Conservation (phyloP, 768 basidiomycete genomes). For the Lactarius psammicola region DNA sequence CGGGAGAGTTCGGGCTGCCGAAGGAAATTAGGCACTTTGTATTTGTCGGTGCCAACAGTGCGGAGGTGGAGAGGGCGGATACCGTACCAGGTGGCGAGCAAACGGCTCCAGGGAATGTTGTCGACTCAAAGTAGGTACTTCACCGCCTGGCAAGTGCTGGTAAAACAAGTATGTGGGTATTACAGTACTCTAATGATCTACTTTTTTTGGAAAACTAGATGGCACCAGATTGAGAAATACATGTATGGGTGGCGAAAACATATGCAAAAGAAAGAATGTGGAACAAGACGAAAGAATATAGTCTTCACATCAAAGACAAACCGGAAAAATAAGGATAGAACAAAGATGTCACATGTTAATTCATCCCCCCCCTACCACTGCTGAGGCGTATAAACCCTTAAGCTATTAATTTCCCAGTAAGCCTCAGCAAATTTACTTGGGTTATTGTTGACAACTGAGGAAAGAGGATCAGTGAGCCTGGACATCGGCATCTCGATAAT, state of each 20-base stretch:
- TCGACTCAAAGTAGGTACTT: too few relatives aligned
- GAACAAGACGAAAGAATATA: neutral
- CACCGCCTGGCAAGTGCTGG: neutral
- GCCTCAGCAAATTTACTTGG: constrained; percentile 58
- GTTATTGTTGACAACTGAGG: constrained; percentile 55
- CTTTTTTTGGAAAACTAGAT: neutral
- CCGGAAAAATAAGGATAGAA: neutral
- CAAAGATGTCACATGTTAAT: neutral
- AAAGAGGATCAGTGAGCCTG: neutral
- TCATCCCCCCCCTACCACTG: neutral
- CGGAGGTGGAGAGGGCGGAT: neutral
- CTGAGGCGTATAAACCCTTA: constrained; percentile 50
- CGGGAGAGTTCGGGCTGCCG: neutral
- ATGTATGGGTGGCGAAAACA: neutral
- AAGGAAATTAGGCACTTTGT: neutral
- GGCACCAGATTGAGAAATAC: neutral
- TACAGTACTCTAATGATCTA: neutral
- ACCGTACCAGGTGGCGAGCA: too few relatives aligned
- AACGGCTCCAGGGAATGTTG: too few relatives aligned
- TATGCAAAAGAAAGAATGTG: constrained; percentile 1
- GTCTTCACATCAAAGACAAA: neutral
- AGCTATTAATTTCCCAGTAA: constrained; percentile 66
- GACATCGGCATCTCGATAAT: neutral
- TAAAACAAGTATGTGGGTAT: neutral
- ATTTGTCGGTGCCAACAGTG: neutral